Evolutionary conservation across 192 early-diverging fungal genomes (phyloP).

Genomic region (Geosiphon pyriformis): DNA sequence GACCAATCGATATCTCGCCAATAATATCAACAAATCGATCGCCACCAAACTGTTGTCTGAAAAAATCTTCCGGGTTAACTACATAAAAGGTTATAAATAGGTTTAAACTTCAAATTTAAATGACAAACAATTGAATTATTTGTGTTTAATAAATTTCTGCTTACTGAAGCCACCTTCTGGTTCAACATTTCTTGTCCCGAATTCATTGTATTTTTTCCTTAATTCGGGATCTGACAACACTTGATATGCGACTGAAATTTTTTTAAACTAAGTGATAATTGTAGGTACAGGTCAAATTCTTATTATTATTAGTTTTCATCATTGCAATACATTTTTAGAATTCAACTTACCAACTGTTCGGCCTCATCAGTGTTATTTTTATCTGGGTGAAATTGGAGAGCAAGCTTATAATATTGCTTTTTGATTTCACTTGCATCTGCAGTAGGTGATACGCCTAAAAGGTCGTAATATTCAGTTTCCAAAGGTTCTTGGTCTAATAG

Average conservation of each 20-base stretch:
- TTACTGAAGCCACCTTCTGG: constrained; percentile 64
- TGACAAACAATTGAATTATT: too few species aligned
- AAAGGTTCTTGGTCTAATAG: constrained; percentile 64
- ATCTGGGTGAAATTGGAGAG: constrained; percentile 89
- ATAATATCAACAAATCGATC: constrained; percentile 97
- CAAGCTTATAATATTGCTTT: constrained; percentile 83
- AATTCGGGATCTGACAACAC: constrained; percentile 87
- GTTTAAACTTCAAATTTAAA: too few species aligned
- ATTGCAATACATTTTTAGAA: neutral
- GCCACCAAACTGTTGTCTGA: constrained; percentile 94
- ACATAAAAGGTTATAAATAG: constrained; percentile 27
- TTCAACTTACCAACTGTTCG: constrained; percentile 55
- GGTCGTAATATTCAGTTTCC: constrained; percentile 86
- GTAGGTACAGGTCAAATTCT: neutral
- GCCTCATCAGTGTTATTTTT: constrained; percentile 68
- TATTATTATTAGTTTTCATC: neutral
- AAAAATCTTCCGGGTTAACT: constrained; percentile 92
- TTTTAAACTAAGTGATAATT: constrained; percentile 77
- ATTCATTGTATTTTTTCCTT: constrained; percentile 83
- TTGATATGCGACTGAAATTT: constrained; percentile 95
- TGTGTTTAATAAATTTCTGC: constrained; percentile 7
- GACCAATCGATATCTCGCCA: constrained; percentile 94
- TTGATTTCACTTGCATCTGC: constrained; percentile 86
- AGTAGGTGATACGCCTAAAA: constrained; percentile 65
- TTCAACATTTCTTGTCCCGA: constrained; percentile 52